A percentile compares a stretch with the other conserved stretches of the same genome.
Evolutionary conservation across 768 basidiomycete genomes (phyloP).

Genomic region (Pisolithus albus): DNA sequence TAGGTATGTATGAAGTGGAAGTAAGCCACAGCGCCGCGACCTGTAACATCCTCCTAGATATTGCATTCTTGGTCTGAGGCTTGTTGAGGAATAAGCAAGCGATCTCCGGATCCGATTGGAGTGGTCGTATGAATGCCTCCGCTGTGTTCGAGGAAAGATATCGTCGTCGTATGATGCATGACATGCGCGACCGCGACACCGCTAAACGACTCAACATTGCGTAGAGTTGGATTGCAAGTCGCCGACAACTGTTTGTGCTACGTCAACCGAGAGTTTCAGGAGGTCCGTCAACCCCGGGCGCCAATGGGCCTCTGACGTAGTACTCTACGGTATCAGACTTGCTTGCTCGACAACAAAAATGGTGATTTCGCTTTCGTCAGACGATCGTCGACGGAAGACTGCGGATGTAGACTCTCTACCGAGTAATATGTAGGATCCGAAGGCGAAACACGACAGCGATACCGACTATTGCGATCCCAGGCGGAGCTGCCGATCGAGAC

Average conservation of each 20-base stretch:
- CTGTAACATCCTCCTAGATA: slow-evolving; percentile 65
- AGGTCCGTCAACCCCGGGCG: too few species aligned
- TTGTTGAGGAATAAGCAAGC: slow-evolving; percentile 73
- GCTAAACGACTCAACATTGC: slow-evolving; percentile 5
- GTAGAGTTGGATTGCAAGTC: not conserved
- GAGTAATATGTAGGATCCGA: too few species aligned
- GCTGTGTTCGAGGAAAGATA: slow-evolving; percentile 16
- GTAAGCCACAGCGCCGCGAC: slow-evolving; percentile 28
- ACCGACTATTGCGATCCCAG: too few species aligned
- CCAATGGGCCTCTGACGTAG: too few species aligned
- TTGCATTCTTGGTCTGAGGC: slow-evolving; percentile 82
- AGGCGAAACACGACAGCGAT: too few species aligned
- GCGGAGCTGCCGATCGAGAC: too few species aligned
- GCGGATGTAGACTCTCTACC: too few species aligned
- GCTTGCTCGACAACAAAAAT: too few species aligned
- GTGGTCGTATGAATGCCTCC: slow-evolving; percentile 44
- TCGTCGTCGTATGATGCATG: slow-evolving; percentile 10
- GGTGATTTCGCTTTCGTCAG: too few species aligned
- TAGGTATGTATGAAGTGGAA: slow-evolving; percentile 4
- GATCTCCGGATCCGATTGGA: slow-evolving; percentile 54
- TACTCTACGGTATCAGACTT: too few species aligned
- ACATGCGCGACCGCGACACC: not conserved
- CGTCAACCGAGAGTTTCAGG: too few species aligned
- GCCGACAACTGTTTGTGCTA: not conserved
- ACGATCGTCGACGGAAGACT: too few species aligned